phyloP scores from a whole-genome alignment of 805 yeast species.

The Ogataea nakhonphanomensis region DNA sequence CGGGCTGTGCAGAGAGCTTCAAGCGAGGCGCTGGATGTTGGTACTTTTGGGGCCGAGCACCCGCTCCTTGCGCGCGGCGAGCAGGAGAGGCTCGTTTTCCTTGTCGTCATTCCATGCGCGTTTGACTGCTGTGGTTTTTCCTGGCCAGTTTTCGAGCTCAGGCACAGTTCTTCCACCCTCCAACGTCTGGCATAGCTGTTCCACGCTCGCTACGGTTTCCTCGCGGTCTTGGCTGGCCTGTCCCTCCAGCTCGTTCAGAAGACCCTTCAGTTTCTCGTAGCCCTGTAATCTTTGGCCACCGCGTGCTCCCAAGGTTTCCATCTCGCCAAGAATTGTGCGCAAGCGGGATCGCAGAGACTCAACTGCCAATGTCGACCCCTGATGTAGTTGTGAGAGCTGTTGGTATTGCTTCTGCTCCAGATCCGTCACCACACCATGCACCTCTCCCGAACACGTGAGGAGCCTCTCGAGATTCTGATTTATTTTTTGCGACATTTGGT shows the following conservation, averaged over 20 bases:
- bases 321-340: too few species aligned
- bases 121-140: not conserved
- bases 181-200: not conserved
- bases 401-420: not conserved
- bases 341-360: too few species aligned
- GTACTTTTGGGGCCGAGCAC: not conserved
- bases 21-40: not conserved
- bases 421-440: not conserved
- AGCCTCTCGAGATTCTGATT: conserved; percentile 3
- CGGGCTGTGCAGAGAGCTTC: not conserved
- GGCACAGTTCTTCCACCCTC: too few species aligned
- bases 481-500: conserved; percentile 4
- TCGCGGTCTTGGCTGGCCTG: too few species aligned
- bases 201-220: not conserved
- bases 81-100: conserved; percentile 1
- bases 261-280: too few species aligned
- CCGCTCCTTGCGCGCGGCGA: not conserved
- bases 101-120: conserved; percentile 3
- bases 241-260: too few species aligned
- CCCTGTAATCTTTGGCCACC: too few species aligned
- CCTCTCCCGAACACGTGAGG: conserved; percentile 1
- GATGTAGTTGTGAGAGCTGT: too few species aligned
- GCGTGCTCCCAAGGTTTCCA: too few species aligned
- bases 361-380: too few species aligned
- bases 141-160: too few species aligned